Conservation (phyloP, 352 stramenopile genomes). For the Phytophthora lateralis region DNA sequence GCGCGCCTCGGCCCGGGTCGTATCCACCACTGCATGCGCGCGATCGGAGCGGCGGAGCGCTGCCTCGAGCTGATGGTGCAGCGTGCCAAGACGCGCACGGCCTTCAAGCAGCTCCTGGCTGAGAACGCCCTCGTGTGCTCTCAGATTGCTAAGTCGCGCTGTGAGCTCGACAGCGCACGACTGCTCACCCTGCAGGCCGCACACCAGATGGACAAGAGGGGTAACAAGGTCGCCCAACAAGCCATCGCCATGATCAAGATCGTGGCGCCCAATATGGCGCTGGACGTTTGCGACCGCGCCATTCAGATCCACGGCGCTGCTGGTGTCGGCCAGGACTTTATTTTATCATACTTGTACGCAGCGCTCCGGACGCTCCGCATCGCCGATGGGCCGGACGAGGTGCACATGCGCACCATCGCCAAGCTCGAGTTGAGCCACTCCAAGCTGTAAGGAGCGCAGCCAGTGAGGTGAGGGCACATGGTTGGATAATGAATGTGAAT, state of each 20-base stretch:
- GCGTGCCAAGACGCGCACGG: slow-evolving; percentile 93
- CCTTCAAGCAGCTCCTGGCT: slow-evolving; percentile 94
- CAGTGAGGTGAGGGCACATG: background rate
- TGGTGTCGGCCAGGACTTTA: slow-evolving; percentile 93
- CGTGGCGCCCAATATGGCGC: slow-evolving; percentile 91
- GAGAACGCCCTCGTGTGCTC: slow-evolving; percentile 83
- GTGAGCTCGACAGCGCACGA: slow-evolving; percentile 82
- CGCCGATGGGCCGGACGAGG: slow-evolving; percentile 96
- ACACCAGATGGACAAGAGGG: slow-evolving; percentile 87
- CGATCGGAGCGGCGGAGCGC: slow-evolving; percentile 91
- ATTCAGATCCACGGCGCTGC: slow-evolving; percentile 85
- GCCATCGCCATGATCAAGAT: slow-evolving; percentile 98
- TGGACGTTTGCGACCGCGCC: slow-evolving; percentile 90
- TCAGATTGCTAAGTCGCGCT: slow-evolving; percentile 84
- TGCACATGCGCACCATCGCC: slow-evolving; percentile 96
- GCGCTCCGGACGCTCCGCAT: slow-evolving; percentile 93
- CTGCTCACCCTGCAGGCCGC: slow-evolving; percentile 90
- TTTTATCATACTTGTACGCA: slow-evolving; percentile 92
- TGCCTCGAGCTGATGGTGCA: slow-evolving; percentile 84
- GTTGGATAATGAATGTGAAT: slow-evolving; percentile 19
- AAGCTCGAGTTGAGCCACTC: slow-evolving; percentile 89
- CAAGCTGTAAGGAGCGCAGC: slow-evolving; percentile 35
- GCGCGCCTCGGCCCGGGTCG: slow-evolving; percentile 94
- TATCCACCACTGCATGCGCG: slow-evolving; percentile 98
- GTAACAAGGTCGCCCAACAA: slow-evolving; percentile 89